Evolutionary conservation across 164 flowering plant species (phyloP).

Genomic region (Chloranthus sessilifolius): DNA sequence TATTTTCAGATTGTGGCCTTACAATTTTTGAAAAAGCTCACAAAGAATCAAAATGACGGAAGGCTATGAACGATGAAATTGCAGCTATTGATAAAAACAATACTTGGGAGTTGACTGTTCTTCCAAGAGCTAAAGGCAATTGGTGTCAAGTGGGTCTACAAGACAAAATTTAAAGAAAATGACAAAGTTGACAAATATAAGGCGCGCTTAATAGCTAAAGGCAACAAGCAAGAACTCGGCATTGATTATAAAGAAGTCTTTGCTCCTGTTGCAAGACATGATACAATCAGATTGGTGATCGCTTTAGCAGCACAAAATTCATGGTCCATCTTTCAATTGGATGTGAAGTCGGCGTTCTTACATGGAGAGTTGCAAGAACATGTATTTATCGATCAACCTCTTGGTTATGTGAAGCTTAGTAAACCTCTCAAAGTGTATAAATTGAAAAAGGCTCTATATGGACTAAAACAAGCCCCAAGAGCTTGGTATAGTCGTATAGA

Average conservation of each 20-base stretch:
- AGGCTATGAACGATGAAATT: constrained; percentile 15
- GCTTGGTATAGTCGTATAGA: too few species aligned
- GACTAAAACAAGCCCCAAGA: too few species aligned
- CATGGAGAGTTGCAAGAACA: constrained; percentile 19
- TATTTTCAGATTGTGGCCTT: constrained; percentile 11
- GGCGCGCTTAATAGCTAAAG: constrained; percentile 9
- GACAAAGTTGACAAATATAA: constrained; percentile 4
- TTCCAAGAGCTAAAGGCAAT: constrained; percentile 6
- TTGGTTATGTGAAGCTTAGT: not conserved
- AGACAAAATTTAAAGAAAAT: constrained; percentile 6
- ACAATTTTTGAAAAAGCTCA: constrained; percentile 4
- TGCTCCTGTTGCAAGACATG: constrained; percentile 8
- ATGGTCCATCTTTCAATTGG: constrained; percentile 10
- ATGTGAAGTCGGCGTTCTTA: constrained; percentile 12
- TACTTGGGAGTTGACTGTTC: constrained; percentile 5
- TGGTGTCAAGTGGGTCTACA: constrained; percentile 13
- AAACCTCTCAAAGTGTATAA: too few species aligned
- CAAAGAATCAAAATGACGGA: constrained; percentile 8
- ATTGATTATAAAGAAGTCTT: constrained; percentile 3
- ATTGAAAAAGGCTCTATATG: too few species aligned
- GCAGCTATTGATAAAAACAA: constrained; percentile 9
- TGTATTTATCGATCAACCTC: not conserved
- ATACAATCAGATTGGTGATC: not conserved
- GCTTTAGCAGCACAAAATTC: too few species aligned
- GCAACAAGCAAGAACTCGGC: not conserved